Base-by-base conservation (phyloP, 495 filamentous ascomycete genomes). In the Aspergillus egyptiacus region DNA sequence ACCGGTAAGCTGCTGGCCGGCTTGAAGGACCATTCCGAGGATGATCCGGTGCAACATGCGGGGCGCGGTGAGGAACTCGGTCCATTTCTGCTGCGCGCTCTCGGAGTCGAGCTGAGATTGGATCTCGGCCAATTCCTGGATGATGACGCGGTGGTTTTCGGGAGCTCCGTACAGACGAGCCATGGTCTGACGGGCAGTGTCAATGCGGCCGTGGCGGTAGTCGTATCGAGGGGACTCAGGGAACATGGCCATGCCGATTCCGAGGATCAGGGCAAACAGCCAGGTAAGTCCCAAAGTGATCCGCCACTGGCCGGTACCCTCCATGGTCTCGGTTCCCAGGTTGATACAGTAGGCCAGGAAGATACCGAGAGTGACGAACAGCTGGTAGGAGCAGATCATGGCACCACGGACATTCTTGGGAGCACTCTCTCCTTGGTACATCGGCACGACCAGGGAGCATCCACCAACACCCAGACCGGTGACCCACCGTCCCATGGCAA, bases 361-460 rank as follows among this genome's bases (percentile, higher is more conserved):
- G 65, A 91, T 94, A 50, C 89, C 89, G 30, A 89, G 66, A 7
- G 89, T 91, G 68, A 95, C 86, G 65, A 93, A 89, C 1, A 94
- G 79, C 67, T 94, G 88, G 69, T 95, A 93, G 71, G 73, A 68
- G 76, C 75, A 68, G 46, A 87, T 78, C 51, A 87, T 71, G 33
- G 84, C 70, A 61, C 83, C 83, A 55, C 84, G 80, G 50, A 88
- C 72, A 37, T 82, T 77, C 48, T 72, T 70, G 3, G 83, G 83
- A 13, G 76, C 79, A 43, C 80, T 84, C 64, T 88, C 84, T 48
- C 80, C 78, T 64, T 84, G 81, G 63, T 86, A 88, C 76, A 88
- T 82, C 41, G 84, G 84, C 1, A 89, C 80, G 4, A 81, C 60
- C 13, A 89, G 77, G 3, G 80, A 86, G 44, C 86, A 76, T 0